Evolutionary conservation across 805 yeast genomes (phyloP), one percentile per base, ranked within the genome.

Genomic region (Suhomyces prunicola): DNA sequence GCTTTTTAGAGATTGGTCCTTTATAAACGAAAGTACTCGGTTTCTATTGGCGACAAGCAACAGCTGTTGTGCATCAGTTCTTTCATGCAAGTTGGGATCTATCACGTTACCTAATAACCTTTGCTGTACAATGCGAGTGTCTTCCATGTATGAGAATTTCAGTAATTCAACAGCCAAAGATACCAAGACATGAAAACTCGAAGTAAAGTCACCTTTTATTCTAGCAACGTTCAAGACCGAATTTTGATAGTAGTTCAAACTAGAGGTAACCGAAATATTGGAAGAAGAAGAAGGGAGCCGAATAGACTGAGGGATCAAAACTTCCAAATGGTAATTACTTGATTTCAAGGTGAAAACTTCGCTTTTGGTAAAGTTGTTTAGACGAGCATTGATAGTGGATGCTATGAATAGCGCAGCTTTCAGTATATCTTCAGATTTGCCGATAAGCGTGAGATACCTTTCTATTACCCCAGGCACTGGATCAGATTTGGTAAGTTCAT

Each of bases 311-410:
- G 23, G 51, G 24, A 47, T n/a, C 7, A 47, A n/a, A 5, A 55
- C 36, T 4, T 47, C 40, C 15, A 55, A n/a, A 4, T 31, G 19
- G 54, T 71, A 72, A 52, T 70, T 71, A 29, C 59, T 48, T 2
- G 73, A 68, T 49, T 71, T 72, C 45, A 74, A 65, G 0, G 76
- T 74, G 51, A 58, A 66, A 7, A 59, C 47, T 46, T 65, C 64
- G 29, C 50, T 50, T 7, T 57, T 52, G 19, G 60, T 51, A 8
- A 66, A 39, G 42, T 67, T 68, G 50, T 73, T 73, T 29, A 70
- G 49, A 27, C 59, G 61, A 2, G 68, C 64, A 33, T 54, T 57
- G 36, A 68, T 49, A 5, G 66, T 31, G 53, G 60, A 74, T 2
- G 71, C 56, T 10, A 70, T 46, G 47, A 55, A 73, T 2, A 69